phyloP scores from a whole-genome alignment of 2,329 filamentous ascomycete genomes.

The Xylariaceae sp. region DNA sequence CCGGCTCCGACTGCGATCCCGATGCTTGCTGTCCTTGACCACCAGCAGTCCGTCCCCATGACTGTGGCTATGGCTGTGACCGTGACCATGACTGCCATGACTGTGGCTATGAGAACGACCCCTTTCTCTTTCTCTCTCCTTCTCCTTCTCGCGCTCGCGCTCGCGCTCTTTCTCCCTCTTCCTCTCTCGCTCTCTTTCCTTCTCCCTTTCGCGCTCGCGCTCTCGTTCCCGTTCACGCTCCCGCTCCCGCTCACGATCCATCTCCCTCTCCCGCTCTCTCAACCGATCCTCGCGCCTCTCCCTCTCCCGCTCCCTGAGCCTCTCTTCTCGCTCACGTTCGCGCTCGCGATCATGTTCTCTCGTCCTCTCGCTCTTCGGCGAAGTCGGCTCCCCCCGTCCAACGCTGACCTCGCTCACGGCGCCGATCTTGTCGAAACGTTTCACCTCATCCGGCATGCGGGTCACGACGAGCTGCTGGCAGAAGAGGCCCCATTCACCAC shows the following conservation, averaged over 20 bases:
- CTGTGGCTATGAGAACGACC: conserved; percentile 4
- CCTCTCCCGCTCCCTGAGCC: conserved; percentile 8
- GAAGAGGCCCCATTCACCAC: conserved; percentile 72
- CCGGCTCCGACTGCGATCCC: conserved; percentile 18
- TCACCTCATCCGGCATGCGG: conserved; percentile 56
- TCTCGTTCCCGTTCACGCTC: conserved; percentile 13
- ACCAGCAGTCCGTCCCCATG: conserved; percentile 17
- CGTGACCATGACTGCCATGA: conserved; percentile 3
- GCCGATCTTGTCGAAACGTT: conserved; percentile 42
- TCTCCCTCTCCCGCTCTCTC: conserved; percentile 9
- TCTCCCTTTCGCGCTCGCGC: conserved; percentile 8
- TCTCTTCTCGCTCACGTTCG: conserved; percentile 14
- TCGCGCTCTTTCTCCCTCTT: conserved; percentile 10
- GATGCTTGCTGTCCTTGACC: conserved; percentile 23
- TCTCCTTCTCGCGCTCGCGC: conserved; percentile 9
- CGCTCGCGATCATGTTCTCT: background rate
- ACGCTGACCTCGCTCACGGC: conserved; percentile 17
- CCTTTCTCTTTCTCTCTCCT: conserved; percentile 10
- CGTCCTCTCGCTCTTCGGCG: background rate
- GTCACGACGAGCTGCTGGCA: conserved; percentile 66
- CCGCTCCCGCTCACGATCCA: conserved; percentile 16
- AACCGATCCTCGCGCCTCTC: conserved; percentile 6
- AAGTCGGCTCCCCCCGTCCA: background rate
- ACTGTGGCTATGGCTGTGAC: conserved; percentile 4
- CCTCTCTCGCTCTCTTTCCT: conserved; percentile 12